Conservation (phyloP, 2,329 filamentous ascomycete species). For the Fusarium odoratissimum region DNA sequence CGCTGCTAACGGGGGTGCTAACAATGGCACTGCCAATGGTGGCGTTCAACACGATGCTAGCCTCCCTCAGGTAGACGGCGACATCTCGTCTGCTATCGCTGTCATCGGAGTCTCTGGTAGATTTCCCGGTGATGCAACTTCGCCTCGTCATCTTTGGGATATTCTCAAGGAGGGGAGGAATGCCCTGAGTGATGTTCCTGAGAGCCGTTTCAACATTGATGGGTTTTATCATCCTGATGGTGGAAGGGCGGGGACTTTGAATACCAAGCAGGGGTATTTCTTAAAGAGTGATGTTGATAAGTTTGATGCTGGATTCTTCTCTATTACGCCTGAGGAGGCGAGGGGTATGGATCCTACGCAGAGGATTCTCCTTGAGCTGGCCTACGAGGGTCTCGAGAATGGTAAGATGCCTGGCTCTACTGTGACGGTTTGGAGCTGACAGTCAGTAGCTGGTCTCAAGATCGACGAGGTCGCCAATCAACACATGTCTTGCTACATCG, state of each 20-base stretch:
- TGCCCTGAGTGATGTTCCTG: neutral
- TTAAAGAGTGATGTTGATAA: neutral
- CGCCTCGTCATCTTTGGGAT: constrained; percentile 8
- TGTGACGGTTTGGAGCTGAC: neutral
- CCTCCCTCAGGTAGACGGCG: neutral
- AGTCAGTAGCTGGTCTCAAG: neutral
- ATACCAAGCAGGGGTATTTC: neutral
- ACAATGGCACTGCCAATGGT: constrained; percentile 1
- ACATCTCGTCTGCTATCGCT: neutral
- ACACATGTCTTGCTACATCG: constrained; percentile 6
- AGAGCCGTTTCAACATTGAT: neutral
- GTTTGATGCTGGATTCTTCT: neutral
- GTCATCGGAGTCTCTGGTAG: constrained; percentile 11
- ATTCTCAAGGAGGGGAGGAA: neutral
- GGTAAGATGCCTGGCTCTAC: neutral
- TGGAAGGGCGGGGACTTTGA: neutral
- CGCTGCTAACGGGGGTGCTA: neutral
- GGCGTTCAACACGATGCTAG: neutral
- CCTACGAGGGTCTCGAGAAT: neutral
- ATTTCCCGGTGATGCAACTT: constrained; percentile 2
- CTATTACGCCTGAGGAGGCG: constrained; percentile 2
- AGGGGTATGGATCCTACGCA: constrained; percentile 10
- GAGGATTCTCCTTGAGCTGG: neutral
- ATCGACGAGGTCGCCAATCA: neutral
- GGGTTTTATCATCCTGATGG: neutral